Base-by-base conservation (phyloP, 2,329 filamentous ascomycete genomes). In the Dryadomyces sulphureus region DNA sequence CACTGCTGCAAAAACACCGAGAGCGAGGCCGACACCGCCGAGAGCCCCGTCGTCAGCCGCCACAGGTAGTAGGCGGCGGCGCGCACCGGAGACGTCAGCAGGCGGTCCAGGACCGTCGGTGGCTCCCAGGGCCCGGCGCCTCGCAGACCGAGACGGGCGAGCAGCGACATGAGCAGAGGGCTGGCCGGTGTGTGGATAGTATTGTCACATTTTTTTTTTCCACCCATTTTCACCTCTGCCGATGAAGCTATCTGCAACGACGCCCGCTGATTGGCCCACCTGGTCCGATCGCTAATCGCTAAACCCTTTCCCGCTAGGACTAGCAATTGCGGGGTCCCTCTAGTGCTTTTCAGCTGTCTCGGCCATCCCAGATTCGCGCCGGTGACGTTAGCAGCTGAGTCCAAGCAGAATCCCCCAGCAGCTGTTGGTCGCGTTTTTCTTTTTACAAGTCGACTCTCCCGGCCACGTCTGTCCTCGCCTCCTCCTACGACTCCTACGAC, bases 31-130 rank as follows among this genome's bases (percentile, higher is more conserved):
- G 17, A 36, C 16, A 36, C 22, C 17, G 12, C 32, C 21, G 85
- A 82, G 3, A 94, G 71, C 54, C 69, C 67, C 32, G 82, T 72
- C 47, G 90, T 63, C 41, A 81, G 45, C 48, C 69, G 66, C 63
- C 89, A 84, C 49, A 85, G 57, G 36, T 73, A 66, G 49, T 73
- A 69, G 50, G 81, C 67, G 46, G 84, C 54, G 39, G 75, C 72
- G 49, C 77, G 75, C 8, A 90, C 63, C 5, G 86, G 85, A 8
- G 83, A 85, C 41, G 70, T 64, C 49, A 89, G 64, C 34, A 88
- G 58, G 52, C 76, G 72, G 60, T 83, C 78, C 43, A 82, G 64
- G 25, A 77, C 55, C 39, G 69, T 75, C 36, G 65, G 66, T 30
- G 49, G 45, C 12, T 56, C 54, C 54, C 54, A 56, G 8, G 43